Evolutionary conservation across 1,139 yeast species (phyloP).

Genomic region (Blastobotrys proliferans): DNA sequence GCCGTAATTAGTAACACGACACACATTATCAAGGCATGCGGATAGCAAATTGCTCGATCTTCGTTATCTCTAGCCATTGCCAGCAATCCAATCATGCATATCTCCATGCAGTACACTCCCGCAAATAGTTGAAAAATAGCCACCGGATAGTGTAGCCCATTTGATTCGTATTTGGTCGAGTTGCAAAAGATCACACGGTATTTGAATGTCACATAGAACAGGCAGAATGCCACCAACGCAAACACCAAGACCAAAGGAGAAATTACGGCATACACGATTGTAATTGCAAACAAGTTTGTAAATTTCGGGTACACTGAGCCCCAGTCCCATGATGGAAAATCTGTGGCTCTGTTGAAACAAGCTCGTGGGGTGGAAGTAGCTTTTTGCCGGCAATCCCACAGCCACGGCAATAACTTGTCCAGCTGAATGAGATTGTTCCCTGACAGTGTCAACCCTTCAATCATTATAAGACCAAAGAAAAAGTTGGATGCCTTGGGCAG

Average conservation of each 20-base stretch:
- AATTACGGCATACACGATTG: slow-evolving; percentile 68
- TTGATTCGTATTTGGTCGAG: slow-evolving; percentile 56
- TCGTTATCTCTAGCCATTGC: slow-evolving; percentile 50
- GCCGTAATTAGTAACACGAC: slow-evolving; percentile 13
- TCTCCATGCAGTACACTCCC: slow-evolving; percentile 76
- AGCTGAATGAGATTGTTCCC: slow-evolving; percentile 38
- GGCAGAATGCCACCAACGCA: slow-evolving; percentile 52
- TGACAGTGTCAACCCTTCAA: slow-evolving; percentile 69
- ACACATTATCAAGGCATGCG: slow-evolving; percentile 20
- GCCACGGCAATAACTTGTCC: slow-evolving; percentile 13
- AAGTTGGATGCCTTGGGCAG: slow-evolving; percentile 80
- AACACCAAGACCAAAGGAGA: slow-evolving; percentile 73
- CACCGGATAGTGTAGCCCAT: slow-evolving; percentile 65
- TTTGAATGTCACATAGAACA: slow-evolving; percentile 63
- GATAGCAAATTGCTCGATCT: slow-evolving; percentile 31
- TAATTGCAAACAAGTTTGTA: slow-evolving; percentile 72
- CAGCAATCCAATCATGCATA: slow-evolving; percentile 71
- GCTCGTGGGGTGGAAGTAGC: slow-evolving; percentile 33
- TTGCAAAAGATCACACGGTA: slow-evolving; percentile 49
- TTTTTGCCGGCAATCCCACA: no score
- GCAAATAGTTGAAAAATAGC: slow-evolving; percentile 73
- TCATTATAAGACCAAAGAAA: slow-evolving; percentile 66
- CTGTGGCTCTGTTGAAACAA: slow-evolving; percentile 16
- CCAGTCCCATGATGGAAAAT: slow-evolving; percentile 54
- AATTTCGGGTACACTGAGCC: slow-evolving; percentile 74